A percentile compares a stretch with the other conserved stretches of the same genome.
These are phyloP conservation scores for Globisporangium carolinianum DNA, from an alignment of 352 stramenopile species.

Conservation along the genomic window DNA sequence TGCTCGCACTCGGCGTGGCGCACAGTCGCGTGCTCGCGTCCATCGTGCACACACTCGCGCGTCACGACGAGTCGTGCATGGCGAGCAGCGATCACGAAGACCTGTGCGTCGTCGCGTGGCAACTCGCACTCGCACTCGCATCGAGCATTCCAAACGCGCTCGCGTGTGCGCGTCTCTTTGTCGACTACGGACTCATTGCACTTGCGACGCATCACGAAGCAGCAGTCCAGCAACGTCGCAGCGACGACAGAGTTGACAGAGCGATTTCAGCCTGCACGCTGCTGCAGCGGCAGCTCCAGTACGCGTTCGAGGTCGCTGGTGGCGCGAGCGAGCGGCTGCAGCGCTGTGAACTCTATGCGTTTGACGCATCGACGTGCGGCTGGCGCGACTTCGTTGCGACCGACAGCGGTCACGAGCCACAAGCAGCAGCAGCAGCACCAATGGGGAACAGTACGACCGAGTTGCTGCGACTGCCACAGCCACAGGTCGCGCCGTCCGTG, in stretches of 20 bases:
- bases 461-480: background rate
- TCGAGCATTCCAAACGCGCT: constrained; percentile 33
- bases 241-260: background rate
- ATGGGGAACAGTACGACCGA: too few species aligned
- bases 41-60: constrained; percentile 16
- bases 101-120: constrained; percentile 29
- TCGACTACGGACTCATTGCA: background rate
- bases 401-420: too few species aligned
- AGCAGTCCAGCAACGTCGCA: too few species aligned
- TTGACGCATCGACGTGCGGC: constrained; percentile 9
- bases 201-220: background rate
- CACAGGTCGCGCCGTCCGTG: constrained; percentile 10
- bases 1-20: background rate
- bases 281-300: constrained; percentile 27
- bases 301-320: constrained; percentile 22
- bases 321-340: constrained; percentile 24
- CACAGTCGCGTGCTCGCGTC: constrained; percentile 15
- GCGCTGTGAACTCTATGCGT: constrained; percentile 19
- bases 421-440: background rate
- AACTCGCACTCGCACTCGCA: constrained; percentile 22
- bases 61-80: constrained; percentile 15
- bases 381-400: background rate
- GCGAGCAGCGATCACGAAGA: constrained; percentile 31
- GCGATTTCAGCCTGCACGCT: constrained; percentile 18
- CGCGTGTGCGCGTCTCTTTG: constrained; percentile 10